Base-by-base conservation (phyloP, 2,329 filamentous ascomycete species). In the Alternaria sp. region DNA sequence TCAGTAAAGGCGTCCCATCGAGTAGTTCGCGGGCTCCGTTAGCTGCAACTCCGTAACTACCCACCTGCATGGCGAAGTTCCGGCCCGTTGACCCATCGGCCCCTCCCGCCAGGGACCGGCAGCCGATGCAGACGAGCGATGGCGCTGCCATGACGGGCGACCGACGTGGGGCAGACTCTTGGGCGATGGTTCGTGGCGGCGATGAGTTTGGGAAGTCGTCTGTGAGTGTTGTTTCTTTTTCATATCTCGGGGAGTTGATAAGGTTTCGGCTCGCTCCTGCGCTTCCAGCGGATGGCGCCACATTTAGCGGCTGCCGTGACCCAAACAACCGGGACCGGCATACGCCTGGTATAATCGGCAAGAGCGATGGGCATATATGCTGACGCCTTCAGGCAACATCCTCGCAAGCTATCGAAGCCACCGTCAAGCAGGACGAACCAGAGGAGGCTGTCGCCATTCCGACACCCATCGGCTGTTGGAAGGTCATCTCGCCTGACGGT, bases 401-500 rank as follows among this genome's bases (percentile, higher is more conserved):
- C 20, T 51, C 51, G 30, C 26, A 41, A 11, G 36, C 24, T 8
- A 39, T 11, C 6, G 18, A 51, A 43, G 36, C 38, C 16, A 34
- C 30, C 16, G 11, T 47, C 24, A 60, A 60, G 16, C 39, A 56
- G 9, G 46, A 57, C 24, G 53, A 46, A 30, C 12, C 39, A 46
- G 43, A 52, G 2, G 57, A 48, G 8, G 9, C 59, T 2, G 42
- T 63, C 8, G 60, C 66, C 24, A 54, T 66, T 2, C 69, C 67
- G 7, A 69, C 56, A 8, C 69, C 66, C 5, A 72, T 74, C 32
- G 65, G 20, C 47, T 60, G 30, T n/a, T 65, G 47, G 65, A 70
- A 68, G 38, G 47, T 71, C 5, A 62, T 64, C 4, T 63, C 69
- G 18, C 62, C 66, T 8, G 61, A 71, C 46, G 72, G 70, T 22